phyloP scores from a whole-genome alignment of 1,284 basidiomycete species.

The Anthracocystis walkeri region DNA sequence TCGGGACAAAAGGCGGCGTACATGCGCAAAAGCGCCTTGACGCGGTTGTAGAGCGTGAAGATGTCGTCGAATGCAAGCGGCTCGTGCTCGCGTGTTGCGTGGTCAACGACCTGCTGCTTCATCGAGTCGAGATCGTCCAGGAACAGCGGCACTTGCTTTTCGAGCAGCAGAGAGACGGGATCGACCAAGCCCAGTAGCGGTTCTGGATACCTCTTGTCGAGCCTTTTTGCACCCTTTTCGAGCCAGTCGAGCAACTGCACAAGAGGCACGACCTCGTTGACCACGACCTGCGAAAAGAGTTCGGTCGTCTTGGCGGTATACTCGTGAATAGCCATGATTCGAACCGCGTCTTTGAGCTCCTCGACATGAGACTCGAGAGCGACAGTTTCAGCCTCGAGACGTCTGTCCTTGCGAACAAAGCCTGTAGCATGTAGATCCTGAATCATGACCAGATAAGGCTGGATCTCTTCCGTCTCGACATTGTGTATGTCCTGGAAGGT shows the following conservation, averaged over 20 bases:
- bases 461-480: conserved; percentile 57
- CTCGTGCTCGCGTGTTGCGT: conserved; percentile 54
- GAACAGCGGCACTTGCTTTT: conserved; percentile 80
- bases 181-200: conserved; percentile 75
- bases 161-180: conserved; percentile 79
- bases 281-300: conserved; percentile 75
- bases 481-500: conserved; percentile 76
- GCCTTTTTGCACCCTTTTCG: conserved; percentile 83
- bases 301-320: conserved; percentile 76
- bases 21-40: conserved; percentile 81
- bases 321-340: conserved; percentile 77
- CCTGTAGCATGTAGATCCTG: conserved; percentile 67
- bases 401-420: conserved; percentile 58
- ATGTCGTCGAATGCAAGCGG: conserved; percentile 74
- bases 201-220: conserved; percentile 86
- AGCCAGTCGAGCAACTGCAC: conserved; percentile 87
- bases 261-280: conserved; percentile 79
- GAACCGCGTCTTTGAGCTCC: conserved; percentile 73
- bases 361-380: conserved; percentile 64
- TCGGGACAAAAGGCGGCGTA: conserved; percentile 82
- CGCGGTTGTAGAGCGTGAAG: conserved; percentile 83
- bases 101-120: conserved; percentile 61
- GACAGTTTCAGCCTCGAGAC: conserved; percentile 41
- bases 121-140: conserved; percentile 76
- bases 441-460: conserved; percentile 53